These are phyloP conservation scores for Pyrrhoderma lamaoense DNA, from an alignment of 1,284 basidiomycete genomes.

Conservation along the genomic window DNA sequence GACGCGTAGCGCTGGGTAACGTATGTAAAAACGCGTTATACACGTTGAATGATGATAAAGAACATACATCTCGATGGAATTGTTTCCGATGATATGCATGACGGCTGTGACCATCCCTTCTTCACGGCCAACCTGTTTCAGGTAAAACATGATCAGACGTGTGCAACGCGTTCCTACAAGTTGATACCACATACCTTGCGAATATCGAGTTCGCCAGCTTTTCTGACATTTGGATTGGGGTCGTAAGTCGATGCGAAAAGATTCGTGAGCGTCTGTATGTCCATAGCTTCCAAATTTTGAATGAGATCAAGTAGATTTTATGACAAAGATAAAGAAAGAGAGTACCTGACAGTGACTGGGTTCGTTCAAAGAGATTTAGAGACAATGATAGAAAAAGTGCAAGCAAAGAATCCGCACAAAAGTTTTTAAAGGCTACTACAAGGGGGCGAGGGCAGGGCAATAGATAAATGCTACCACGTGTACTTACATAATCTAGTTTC, in stretches of 20 bases:
- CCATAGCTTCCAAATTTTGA: constrained; percentile 51
- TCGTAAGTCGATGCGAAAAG: constrained; percentile 75
- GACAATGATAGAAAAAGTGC: too few relatives aligned
- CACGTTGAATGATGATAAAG: background rate
- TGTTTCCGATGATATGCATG: constrained; percentile 73
- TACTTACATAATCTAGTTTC: too few relatives aligned
- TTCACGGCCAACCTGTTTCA: constrained; percentile 56
- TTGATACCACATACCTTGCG: constrained; percentile 52
- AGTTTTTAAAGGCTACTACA: too few relatives aligned
- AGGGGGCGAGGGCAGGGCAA: too few relatives aligned
- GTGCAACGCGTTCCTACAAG: background rate
- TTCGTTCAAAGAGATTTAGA: too few relatives aligned
- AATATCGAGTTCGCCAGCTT: constrained; percentile 75
- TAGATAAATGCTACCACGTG: too few relatives aligned
- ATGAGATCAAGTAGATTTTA: too few relatives aligned
- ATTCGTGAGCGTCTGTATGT: constrained; percentile 66
- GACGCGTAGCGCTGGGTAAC: constrained; percentile 56
- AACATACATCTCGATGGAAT: constrained; percentile 70
- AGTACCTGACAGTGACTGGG: too few relatives aligned
- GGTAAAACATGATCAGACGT: too few relatives aligned
- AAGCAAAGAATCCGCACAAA: too few relatives aligned
- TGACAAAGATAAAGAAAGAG: too few relatives aligned
- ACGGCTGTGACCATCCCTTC: constrained; percentile 75
- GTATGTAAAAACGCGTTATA: constrained; percentile 31
- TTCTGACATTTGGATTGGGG: constrained; percentile 79